These are phyloP conservation scores for Skeletonema marinoi DNA, from an alignment of 108 stramenopile genomes.

Conservation along the genomic window DNA sequence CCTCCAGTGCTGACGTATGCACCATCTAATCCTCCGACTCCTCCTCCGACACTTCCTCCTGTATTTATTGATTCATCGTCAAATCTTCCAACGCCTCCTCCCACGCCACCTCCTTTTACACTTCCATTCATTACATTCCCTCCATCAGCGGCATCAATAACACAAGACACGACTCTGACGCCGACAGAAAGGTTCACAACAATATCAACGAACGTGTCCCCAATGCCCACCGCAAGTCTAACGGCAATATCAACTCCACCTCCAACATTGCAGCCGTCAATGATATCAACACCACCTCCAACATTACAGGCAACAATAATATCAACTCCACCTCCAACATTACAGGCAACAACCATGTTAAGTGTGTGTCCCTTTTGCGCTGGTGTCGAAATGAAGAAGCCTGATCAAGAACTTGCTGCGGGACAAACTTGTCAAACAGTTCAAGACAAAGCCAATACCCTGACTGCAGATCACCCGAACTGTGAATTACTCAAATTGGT, in stretches of 20 bases:
- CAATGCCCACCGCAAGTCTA: background rate
- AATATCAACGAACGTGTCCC: background rate
- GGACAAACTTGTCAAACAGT: conserved; percentile 3
- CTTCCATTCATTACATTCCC: background rate
- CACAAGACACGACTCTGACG: background rate
- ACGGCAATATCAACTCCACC: background rate
- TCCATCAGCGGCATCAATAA: background rate
- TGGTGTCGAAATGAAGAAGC: background rate
- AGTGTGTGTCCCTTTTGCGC: background rate
- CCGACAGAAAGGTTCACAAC: background rate
- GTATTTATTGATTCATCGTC: too few relatives aligned
- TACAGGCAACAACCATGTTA: background rate
- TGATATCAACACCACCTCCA: background rate
- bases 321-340: too few relatives aligned
- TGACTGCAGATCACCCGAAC: background rate
- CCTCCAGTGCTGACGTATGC: background rate
- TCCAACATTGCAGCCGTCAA: background rate
- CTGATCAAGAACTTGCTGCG: background rate
- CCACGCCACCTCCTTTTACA: background rate
- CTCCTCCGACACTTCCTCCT: background rate
- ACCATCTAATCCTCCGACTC: background rate
- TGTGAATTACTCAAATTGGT: background rate
- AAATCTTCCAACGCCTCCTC: background rate
- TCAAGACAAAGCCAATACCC: background rate
- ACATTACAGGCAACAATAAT: background rate